phyloP scores from a whole-genome alignment of 176 grass and related monocot species.

The Paspalum vaginatum region DNA sequence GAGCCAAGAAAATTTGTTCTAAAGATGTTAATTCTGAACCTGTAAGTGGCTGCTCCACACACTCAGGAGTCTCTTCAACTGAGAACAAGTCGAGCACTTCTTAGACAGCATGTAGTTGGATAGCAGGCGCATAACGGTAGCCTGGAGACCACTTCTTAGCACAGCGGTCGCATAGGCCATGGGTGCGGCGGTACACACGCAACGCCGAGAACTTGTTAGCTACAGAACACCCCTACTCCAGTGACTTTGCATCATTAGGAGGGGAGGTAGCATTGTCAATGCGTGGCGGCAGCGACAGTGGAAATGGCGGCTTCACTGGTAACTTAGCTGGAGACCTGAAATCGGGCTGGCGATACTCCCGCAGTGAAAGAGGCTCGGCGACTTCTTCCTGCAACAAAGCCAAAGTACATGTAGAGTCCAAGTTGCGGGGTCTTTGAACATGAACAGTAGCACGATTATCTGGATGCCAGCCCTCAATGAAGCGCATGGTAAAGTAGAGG shows the following conservation, averaged over 20 bases:
- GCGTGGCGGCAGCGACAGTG: not conserved
- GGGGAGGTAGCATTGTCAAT: no score
- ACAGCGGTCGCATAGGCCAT: not conserved
- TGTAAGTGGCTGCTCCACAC: no score
- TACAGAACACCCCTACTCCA: no score
- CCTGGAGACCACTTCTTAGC: not conserved
- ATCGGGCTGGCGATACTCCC: rapidly evolving
- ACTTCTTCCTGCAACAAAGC: not conserved
- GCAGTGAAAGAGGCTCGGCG: rapidly evolving
- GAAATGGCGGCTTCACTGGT: not conserved
- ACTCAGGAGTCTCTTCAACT: not conserved
- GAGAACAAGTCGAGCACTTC: not conserved
- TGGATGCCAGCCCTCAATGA: not conserved
- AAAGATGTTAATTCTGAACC: no score
- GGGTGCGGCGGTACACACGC: not conserved
- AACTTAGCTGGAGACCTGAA: rapidly evolving
- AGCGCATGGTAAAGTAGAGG: not conserved
- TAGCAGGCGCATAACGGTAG: not conserved
- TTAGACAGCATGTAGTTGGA: not conserved
- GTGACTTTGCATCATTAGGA: not conserved
- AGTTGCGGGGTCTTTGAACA: rapidly evolving
- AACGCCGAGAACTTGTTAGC: not conserved
- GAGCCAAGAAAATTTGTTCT: not conserved
- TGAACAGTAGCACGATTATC: not conserved
- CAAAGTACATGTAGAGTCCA: not conserved